Evolutionary conservation across 108 stramenopile species (phyloP), one percentile per base, ranked within the genome.

Genomic region (Skeletonema marinoi): DNA sequence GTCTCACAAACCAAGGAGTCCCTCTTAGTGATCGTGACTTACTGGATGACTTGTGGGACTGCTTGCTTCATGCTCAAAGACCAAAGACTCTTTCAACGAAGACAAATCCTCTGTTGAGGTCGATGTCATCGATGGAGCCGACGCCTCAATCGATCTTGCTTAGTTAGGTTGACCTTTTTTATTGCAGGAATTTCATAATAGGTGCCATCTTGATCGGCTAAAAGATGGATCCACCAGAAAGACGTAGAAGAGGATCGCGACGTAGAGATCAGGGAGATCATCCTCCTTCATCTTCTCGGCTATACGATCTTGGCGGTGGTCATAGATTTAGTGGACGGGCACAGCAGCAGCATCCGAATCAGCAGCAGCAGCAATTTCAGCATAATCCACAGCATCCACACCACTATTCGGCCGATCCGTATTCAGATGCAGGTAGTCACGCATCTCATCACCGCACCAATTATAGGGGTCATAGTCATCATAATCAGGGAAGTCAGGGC

Each of bases 381-480:
- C 17, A 19, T 3, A 3, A 46, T 4, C 44, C 44, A 5, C 44
- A 46, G 16, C 16, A n/a, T 46, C 44, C 3, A 3, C 44, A 46
- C 3, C 16, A 46, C 19, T 56, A 56, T 56, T 56, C 54, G 7
- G 11, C 68, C n/a, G 68, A 68, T 54, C 68, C 68, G 2, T 68
- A 68, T 54, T 48, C 46, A 44, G 68, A 68, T 68, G 68, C 48
- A 30, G 68, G 48, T 31, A 68, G 68, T 33, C 68, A 68, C 29
- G 68, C 51, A 25, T 68, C 68, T 31, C 68, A 68, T 51, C 48
- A 68, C 46, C 68, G 48, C 19, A 50, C 3, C 2, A 19, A 21
- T 6, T 46, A 42, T 6, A 46, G 41, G 9, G 39, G 38, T 30
- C 41, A 68, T 51, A 32, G 50, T 68, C 68, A 68, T 48, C 50